Percentiles rank a stretch among this genome's conserved stretches.
These are phyloP conservation scores for Magnusiomyces clavatus DNA, from an alignment of 1,139 yeast genomes.

Conservation along the genomic window DNA sequence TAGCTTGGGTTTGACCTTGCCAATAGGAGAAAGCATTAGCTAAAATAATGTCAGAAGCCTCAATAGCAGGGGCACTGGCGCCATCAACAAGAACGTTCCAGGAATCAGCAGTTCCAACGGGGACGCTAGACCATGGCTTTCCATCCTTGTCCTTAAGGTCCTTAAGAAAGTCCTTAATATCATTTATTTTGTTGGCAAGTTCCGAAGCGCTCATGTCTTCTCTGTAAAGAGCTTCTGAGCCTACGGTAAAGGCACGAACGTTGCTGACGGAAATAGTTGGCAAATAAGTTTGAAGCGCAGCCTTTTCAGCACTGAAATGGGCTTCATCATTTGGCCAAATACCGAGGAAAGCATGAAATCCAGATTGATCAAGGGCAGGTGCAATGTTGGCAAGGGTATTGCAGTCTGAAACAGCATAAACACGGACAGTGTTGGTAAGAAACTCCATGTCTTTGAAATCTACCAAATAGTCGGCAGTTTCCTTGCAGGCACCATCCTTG, in stretches of 20 bases:
- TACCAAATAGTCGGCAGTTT: conserved; percentile 52
- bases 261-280: conserved; percentile 62
- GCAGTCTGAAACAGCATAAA: conserved; percentile 84
- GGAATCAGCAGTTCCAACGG: conserved; percentile 91
- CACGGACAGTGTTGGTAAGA: conserved; percentile 59
- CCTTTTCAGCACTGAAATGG: conserved; percentile 62
- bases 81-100: conserved; percentile 91
- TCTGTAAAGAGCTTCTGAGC: conserved; percentile 90
- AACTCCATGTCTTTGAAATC: conserved; percentile 53
- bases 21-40: conserved; percentile 97
- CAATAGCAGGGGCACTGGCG: conserved; percentile 56
- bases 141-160: conserved; percentile 74
- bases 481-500: conserved; percentile 41
- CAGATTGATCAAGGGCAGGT: conserved; percentile 74
- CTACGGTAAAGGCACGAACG: conserved; percentile 70
- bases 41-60: conserved; percentile 74
- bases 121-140: conserved; percentile 57
- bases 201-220: conserved; percentile 63
- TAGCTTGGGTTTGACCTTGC: conserved; percentile 86
- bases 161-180: conserved; percentile 48
- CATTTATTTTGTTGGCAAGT: conserved; percentile 46
- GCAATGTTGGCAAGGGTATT: conserved; percentile 74
- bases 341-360: conserved; percentile 70
- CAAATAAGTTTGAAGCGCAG: conserved; percentile 58
- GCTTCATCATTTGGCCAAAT: conserved; percentile 84